These are phyloP conservation scores for Pleurotus djamor DNA, from an alignment of 768 basidiomycete species.

Conservation along the genomic window DNA sequence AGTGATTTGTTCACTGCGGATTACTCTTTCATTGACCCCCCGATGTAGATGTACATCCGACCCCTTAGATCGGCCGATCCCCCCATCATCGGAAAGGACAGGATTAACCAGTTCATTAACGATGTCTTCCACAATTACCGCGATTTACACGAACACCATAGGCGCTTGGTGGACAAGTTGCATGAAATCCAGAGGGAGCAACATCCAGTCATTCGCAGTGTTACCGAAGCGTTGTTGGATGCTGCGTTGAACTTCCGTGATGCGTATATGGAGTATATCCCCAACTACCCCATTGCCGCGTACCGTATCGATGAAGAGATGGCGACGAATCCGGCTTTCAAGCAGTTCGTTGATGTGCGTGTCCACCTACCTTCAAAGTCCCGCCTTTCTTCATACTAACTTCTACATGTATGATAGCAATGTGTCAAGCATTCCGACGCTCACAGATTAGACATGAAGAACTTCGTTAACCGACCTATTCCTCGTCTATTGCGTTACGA, in stretches of 20 bases:
- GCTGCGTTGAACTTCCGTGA: conserved; percentile 92
- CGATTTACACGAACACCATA: conserved; percentile 74
- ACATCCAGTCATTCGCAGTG: conserved; percentile 71
- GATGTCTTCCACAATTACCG: conserved; percentile 90
- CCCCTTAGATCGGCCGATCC: conserved; percentile 73
- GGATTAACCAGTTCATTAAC: conserved; percentile 71
- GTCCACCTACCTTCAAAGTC: background rate
- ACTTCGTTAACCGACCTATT: conserved; percentile 90
- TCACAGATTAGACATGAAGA: conserved; percentile 87
- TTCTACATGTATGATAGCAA: conserved; percentile 23
- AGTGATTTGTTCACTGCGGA: conserved; percentile 15
- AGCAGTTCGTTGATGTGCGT: conserved; percentile 76
- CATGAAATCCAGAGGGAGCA: conserved; percentile 88
- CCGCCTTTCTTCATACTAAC: conserved; percentile 15
- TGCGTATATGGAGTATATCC: conserved; percentile 90
- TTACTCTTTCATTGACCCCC: background rate
- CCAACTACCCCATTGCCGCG: conserved; percentile 91
- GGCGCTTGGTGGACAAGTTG: conserved; percentile 73
- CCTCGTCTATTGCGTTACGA: conserved; percentile 89
- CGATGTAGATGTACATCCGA: conserved; percentile 71
- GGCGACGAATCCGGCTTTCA: conserved; percentile 78
- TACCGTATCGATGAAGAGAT: conserved; percentile 88
- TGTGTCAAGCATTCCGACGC: conserved; percentile 69
- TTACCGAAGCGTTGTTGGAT: conserved; percentile 85
- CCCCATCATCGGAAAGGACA: conserved; percentile 72